These are phyloP conservation scores for Penicillium crustosum DNA, from an alignment of 2,329 filamentous ascomycete species.

Conservation along the genomic window DNA sequence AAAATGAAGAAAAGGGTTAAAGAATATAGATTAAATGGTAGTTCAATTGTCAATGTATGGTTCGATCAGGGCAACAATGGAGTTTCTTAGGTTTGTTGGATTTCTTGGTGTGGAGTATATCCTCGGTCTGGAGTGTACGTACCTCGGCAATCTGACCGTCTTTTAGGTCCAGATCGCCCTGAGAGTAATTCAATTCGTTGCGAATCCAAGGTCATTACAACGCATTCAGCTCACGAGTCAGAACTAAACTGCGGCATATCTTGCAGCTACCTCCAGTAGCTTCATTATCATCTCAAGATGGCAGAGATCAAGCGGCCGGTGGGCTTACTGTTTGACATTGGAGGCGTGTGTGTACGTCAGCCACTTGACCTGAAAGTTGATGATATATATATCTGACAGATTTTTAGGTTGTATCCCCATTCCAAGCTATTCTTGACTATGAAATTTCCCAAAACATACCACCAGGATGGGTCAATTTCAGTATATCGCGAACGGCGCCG, in stretches of 20 bases:
- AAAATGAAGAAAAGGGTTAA: background rate
- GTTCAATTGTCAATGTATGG: background rate
- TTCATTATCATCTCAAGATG: conserved; percentile 32
- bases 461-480: conserved; percentile 85
- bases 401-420: conserved; percentile 77
- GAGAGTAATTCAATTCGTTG: conserved; percentile 8
- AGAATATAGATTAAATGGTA: background rate
- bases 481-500: conserved; percentile 75
- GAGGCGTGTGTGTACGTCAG: conserved; percentile 83
- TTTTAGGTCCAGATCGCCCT: conserved; percentile 2
- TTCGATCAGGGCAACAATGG: background rate
- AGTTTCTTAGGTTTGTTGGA: background rate
- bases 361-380: background rate
- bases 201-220: conserved; percentile 5
- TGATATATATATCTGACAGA: conserved; percentile 9
- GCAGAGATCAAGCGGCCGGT: conserved; percentile 56
- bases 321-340: conserved; percentile 89
- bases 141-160: conserved; percentile 31
- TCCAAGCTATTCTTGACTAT: conserved; percentile 91
- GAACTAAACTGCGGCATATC: background rate
- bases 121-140: conserved; percentile 18
- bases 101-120: background rate
- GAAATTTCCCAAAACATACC: conserved; percentile 75
- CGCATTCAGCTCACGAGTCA: background rate
- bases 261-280: background rate